Evolutionary conservation across 2,329 filamentous ascomycete genomes (phyloP), one percentile per base, ranked within the genome.

Genomic region (Xylariaceae sp.): DNA sequence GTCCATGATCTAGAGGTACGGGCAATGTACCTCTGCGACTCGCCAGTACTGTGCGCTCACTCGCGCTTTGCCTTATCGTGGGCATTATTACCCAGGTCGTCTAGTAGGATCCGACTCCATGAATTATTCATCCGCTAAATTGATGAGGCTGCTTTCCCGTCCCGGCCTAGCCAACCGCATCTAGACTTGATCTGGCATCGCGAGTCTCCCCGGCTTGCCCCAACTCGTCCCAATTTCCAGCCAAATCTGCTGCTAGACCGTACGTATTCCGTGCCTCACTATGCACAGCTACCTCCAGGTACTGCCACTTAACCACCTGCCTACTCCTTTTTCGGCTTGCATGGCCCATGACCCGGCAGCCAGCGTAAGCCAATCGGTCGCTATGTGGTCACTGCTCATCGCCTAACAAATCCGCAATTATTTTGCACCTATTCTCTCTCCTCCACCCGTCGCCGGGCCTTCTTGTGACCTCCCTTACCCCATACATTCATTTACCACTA

Each of bases 351-450:
- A 59, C 64, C 68, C 68, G 66, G 68, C 62, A 54, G 61, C 34
- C 47, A 65, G 62, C 61, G 49, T 58, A 59, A 65, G 68, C 70
- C 70, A 72, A 72, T 72, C 68, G 70, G 68, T 71, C 66, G n/a
- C 61, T 52, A 61, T 51, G 49, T 51, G 49, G 51, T 61, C 61
- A 59, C 37, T 42, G 37, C 37, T 9, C 37, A 42, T 9, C 11
- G 9, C 37, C 8, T 42, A 42, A 42, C 37, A 9, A 42, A 30
- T 30, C 23, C 23, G 23, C 23, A 30, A 4, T 30, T 70, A 68
- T 64, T 64, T 65, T 63, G 67, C 65, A 66, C 37, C 67, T 64
- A 64, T 64, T 65, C 63, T 64, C 61, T 61, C 62, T 64, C 66
- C 47, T 60, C 53, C 37, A 10, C 37, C 11, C 37, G 37, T 13